Percentiles rank a stretch among this genome's conserved stretches.
These are phyloP conservation scores for Phytophthora crassamura DNA, from an alignment of 352 stramenopile genomes.

Conservation along the genomic window DNA sequence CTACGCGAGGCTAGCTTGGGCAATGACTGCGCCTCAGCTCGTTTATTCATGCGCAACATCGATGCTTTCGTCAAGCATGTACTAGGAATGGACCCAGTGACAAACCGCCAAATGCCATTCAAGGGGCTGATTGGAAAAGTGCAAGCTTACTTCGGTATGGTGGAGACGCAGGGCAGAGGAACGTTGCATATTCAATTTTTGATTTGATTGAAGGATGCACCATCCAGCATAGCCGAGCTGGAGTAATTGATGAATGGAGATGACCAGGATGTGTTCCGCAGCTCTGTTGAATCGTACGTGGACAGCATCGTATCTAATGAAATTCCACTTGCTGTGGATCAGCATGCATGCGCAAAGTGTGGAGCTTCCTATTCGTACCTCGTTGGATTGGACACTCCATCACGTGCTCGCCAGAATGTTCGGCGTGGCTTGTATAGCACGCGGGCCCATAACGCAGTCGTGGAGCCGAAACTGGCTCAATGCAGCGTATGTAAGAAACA, in stretches of 20 bases:
- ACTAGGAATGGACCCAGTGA: not conserved
- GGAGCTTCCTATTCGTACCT: not conserved
- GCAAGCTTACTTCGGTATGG: not conserved
- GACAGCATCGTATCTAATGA: conserved; percentile 5
- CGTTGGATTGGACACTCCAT: not conserved
- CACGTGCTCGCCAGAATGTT: not conserved
- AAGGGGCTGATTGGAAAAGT: not conserved
- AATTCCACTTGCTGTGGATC: no score
- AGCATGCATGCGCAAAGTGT: no score
- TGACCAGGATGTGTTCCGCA: not conserved
- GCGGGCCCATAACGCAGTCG: not conserved
- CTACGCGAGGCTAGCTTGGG: no score
- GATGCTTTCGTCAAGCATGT: not conserved
- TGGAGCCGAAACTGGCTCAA: not conserved
- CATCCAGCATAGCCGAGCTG: no score
- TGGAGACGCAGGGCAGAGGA: conserved; percentile 1
- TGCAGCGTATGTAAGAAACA: not conserved
- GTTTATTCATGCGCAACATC: conserved; percentile 1
- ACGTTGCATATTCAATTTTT: not conserved
- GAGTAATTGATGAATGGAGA: no score
- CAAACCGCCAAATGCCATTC: not conserved
- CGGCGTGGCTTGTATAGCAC: not conserved
- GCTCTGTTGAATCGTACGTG: not conserved
- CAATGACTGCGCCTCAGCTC: not conserved
- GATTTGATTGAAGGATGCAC: not conserved